Conservation (phyloP, 2,329 filamentous ascomycete species). For the Neocucurbitaria cava region DNA sequence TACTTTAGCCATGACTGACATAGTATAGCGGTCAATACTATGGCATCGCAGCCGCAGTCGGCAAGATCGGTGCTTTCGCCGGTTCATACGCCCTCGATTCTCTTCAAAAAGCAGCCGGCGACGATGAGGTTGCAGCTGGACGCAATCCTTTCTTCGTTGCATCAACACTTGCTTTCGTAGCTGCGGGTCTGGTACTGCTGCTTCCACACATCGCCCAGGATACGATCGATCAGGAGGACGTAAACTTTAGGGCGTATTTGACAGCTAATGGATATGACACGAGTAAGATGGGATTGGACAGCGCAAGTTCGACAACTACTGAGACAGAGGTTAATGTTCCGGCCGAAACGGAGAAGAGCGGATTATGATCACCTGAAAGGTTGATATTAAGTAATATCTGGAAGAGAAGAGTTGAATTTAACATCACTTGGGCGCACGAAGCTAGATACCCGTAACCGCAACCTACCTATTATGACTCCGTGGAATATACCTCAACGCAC, state of each 20-base stretch:
- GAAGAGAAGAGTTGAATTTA: background rate
- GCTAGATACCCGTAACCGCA: background rate
- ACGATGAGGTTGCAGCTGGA: conserved; percentile 59
- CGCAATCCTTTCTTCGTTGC: conserved; percentile 94
- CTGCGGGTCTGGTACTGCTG: conserved; percentile 68
- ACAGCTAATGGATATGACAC: conserved; percentile 79
- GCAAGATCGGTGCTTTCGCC: conserved; percentile 84
- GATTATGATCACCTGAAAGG: background rate
- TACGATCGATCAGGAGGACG: conserved; percentile 81
- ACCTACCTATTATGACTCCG: background rate
- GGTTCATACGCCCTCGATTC: conserved; percentile 84
- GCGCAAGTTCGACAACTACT: conserved; percentile 5
- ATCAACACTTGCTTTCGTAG: conserved; percentile 75
- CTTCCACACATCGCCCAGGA: conserved; percentile 82
- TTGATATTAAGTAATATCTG: background rate
- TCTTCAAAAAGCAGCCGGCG: conserved; percentile 51
- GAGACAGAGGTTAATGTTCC: conserved; percentile 22
- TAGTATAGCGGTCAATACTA: conserved; percentile 70
- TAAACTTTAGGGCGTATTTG: conserved; percentile 76
- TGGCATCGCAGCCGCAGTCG: conserved; percentile 73
- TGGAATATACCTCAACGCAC: background rate
- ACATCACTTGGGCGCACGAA: no score
- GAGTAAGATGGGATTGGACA: conserved; percentile 57
- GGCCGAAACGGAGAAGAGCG: conserved; percentile 11
- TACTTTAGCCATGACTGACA: background rate